phyloP scores from a whole-genome alignment of 805 yeast species.

The Wickerhamiella spandovensis region DNA sequence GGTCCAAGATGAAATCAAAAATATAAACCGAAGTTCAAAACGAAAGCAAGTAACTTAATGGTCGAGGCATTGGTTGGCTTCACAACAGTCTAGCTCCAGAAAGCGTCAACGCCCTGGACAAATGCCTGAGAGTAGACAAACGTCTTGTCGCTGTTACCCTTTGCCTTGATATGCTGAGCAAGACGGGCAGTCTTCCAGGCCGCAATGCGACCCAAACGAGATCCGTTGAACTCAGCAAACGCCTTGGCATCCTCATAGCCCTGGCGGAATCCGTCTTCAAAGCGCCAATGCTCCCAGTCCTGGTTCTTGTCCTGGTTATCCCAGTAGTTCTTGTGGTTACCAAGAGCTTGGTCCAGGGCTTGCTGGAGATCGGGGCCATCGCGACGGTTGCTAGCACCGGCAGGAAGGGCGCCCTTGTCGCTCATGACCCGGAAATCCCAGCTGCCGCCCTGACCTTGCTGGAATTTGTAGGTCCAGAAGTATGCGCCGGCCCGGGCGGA shows the following conservation, averaged over 20 bases:
- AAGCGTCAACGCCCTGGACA: constrained; percentile 44
- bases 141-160: constrained; percentile 42
- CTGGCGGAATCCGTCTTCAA: constrained; percentile 57
- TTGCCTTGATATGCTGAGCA: constrained; percentile 40
- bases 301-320: constrained; percentile 39
- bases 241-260: constrained; percentile 64
- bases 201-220: constrained; percentile 57
- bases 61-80: too few relatives aligned
- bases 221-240: constrained; percentile 56
- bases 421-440: constrained; percentile 82
- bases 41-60: neutral
- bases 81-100: neutral
- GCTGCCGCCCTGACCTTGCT: constrained; percentile 86
- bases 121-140: constrained; percentile 94
- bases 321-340: constrained; percentile 59
- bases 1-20: too few relatives aligned
- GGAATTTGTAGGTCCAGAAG: constrained; percentile 87
- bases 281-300: constrained; percentile 70
- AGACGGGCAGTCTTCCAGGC: constrained; percentile 58
- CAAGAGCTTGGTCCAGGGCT: constrained; percentile 28
- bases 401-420: constrained; percentile 12
- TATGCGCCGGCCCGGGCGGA: constrained; percentile 59
- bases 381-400: constrained; percentile 18
- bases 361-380: neutral
- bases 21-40: too few relatives aligned